Evolutionary conservation across 352 stramenopile genomes (phyloP).

Genomic region (Globisporangium emineosum): DNA sequence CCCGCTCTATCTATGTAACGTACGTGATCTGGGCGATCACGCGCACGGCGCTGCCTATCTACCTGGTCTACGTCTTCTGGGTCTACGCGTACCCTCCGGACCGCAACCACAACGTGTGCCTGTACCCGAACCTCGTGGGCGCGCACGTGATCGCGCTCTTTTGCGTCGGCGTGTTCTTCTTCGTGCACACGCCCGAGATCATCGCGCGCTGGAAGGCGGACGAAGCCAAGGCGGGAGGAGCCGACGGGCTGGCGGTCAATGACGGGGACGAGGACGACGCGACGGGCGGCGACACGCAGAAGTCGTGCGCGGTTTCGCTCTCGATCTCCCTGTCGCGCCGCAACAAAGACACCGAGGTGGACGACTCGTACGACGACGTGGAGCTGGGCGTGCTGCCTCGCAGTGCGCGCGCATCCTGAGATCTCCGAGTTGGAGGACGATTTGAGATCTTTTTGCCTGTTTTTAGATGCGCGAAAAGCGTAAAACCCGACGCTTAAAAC

Average conservation of each 20-base stretch:
- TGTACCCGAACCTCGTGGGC: slow-evolving; percentile 73
- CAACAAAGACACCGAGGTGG: slow-evolving; percentile 34
- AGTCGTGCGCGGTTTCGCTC: slow-evolving; percentile 30
- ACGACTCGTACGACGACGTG: slow-evolving; percentile 65
- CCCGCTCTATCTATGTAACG: slow-evolving; percentile 68
- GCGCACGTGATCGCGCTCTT: slow-evolving; percentile 80
- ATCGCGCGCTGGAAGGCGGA: slow-evolving; percentile 28
- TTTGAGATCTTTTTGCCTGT: neutral
- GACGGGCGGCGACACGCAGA: slow-evolving; percentile 19
- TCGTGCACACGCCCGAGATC: slow-evolving; percentile 78
- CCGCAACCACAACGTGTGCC: slow-evolving; percentile 71
- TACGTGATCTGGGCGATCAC: slow-evolving; percentile 76
- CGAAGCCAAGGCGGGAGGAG: slow-evolving; percentile 13
- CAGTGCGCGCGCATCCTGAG: slow-evolving; percentile 31
- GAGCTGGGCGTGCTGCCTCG: slow-evolving; percentile 54
- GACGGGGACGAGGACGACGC: slow-evolving; percentile 25
- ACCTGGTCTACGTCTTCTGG: slow-evolving; percentile 77
- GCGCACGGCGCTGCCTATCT: slow-evolving; percentile 69
- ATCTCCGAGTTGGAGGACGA: neutral
- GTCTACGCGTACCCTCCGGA: slow-evolving; percentile 64
- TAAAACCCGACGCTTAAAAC: too few species aligned
- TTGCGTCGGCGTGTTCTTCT: slow-evolving; percentile 80
- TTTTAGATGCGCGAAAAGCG: neutral
- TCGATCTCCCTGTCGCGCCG: slow-evolving; percentile 35
- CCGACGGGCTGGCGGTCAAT: slow-evolving; percentile 15